A percentile compares a stretch with the other conserved stretches of the same genome.
These are phyloP conservation scores for Thelephora aurantiotincta DNA, from an alignment of 768 basidiomycete species.

Conservation along the genomic window DNA sequence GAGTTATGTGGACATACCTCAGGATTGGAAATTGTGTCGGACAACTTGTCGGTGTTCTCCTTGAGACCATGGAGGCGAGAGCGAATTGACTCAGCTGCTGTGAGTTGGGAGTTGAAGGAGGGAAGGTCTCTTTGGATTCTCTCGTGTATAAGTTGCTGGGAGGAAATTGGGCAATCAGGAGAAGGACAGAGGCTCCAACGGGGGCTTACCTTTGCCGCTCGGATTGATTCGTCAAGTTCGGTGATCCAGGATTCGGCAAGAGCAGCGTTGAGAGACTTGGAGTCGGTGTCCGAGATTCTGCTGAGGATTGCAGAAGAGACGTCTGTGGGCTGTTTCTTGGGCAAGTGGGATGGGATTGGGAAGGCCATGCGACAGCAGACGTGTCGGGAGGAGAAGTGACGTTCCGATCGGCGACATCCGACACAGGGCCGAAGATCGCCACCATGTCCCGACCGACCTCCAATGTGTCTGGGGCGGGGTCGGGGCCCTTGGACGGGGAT, in stretches of 20 bases:
- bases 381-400: too few species aligned
- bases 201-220: constrained; percentile 47
- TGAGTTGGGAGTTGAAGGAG: constrained; percentile 47
- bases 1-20: constrained; percentile 30
- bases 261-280: constrained; percentile 40
- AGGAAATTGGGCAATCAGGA: constrained; percentile 2
- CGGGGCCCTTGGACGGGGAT: too few species aligned
- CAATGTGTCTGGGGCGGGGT: too few species aligned
- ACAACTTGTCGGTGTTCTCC: constrained; percentile 37
- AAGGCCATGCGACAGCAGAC: constrained; percentile 43
- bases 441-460: too few species aligned
- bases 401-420: too few species aligned
- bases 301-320: constrained; percentile 59
- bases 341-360: constrained; percentile 56
- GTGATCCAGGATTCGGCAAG: constrained; percentile 56
- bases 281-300: constrained; percentile 50
- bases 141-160: constrained; percentile 54
- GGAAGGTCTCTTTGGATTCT: constrained; percentile 53
- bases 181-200: neutral
- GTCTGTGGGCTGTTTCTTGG: constrained; percentile 46
- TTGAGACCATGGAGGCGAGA: constrained; percentile 37
- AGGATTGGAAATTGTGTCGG: constrained; percentile 35
- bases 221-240: constrained; percentile 62
- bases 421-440: too few species aligned
- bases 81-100: constrained; percentile 51